Base-by-base conservation (phyloP, 2,329 filamentous ascomycete genomes). In the Calonectria henricotiae region DNA sequence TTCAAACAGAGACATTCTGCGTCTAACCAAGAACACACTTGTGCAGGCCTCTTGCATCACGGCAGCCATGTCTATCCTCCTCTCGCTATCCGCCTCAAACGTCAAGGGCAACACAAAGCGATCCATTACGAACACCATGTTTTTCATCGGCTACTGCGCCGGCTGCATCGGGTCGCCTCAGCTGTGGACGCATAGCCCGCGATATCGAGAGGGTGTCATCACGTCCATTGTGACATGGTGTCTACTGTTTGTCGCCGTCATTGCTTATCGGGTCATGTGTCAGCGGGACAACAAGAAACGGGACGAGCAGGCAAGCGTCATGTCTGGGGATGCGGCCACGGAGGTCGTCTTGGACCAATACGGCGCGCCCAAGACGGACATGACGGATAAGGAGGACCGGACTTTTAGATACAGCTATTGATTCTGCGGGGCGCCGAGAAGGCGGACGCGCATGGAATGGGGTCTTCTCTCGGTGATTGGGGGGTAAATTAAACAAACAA, bases 31-130 rank as follows among this genome's bases (percentile, higher is more conserved):
- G 17, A 8, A 32, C 37, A 44, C 25, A 49, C 46, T 55, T 11
- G 17, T 58, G 35, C n/a, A 82, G 78, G 80, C 83, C 30, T 85
- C 83, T 1, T 84, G 82, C 64, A 85, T 86, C 68, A 83, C 83
- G 9, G 79, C 82, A 32, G 75, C 80, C 37, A 83, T 82, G 82
- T 83, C 81, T 4, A 82, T 85, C 25, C 79, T 85, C 1, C 79
- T 86, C 9, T 83, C 67, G 13, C 54, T 72, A n/a, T 70, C 67
- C 3, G 70, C 67, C 1, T 87, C 85, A 3, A 88, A 88, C 65
- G 82, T 87, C 30, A 85, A 86, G 62, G 86, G 86, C 0, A 88
- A 88, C 74, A 88, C 86, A 1, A 88, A 88, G 73, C 83, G 84
- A 4, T 79, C 85, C 9, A 79, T 85, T 3, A 83, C 86, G 32